Conservation (phyloP, 2,329 filamentous ascomycete species). For the Cytospora leucostoma region DNA sequence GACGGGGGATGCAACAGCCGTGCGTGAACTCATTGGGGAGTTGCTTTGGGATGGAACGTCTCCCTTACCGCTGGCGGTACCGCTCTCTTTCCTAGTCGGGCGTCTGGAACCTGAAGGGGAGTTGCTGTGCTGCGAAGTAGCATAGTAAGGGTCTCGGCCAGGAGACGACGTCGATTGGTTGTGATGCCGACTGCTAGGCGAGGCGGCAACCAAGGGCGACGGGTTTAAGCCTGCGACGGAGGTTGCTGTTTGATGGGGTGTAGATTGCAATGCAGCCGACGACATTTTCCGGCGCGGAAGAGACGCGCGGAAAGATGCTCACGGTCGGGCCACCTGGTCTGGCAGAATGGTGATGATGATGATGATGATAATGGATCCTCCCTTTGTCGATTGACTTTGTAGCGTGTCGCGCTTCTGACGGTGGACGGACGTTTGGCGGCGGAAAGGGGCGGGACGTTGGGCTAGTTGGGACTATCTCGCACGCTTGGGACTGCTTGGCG, state of each 20-base stretch:
- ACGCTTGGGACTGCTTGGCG: not conserved
- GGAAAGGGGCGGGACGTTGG: conserved; percentile 19
- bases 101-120: conserved; percentile 54
- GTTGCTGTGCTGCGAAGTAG: conserved; percentile 47
- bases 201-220: conserved; percentile 48
- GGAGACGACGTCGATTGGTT: conserved; percentile 43
- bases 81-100: conserved; percentile 42
- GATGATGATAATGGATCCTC: not conserved
- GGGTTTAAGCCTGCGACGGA: conserved; percentile 47
- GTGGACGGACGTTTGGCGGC: conserved; percentile 2
- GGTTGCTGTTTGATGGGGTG: conserved; percentile 53
- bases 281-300: conserved; percentile 52
- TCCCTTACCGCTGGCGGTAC: conserved; percentile 24
- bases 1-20: conserved; percentile 46
- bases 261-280: conserved; percentile 63
- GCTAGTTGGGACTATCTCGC: conserved; percentile 23
- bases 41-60: conserved; percentile 37
- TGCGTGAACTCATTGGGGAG: conserved; percentile 51
- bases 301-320: conserved; percentile 28
- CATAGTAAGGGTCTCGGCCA: conserved; percentile 59
- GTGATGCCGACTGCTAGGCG: conserved; percentile 54
- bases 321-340: conserved; percentile 13
- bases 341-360: not conserved
- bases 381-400: conserved; percentile 17
- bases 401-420: conserved; percentile 5